Conservation (phyloP, 108 stramenopile genomes). For the Chaetoceros tenuissimus region DNA sequence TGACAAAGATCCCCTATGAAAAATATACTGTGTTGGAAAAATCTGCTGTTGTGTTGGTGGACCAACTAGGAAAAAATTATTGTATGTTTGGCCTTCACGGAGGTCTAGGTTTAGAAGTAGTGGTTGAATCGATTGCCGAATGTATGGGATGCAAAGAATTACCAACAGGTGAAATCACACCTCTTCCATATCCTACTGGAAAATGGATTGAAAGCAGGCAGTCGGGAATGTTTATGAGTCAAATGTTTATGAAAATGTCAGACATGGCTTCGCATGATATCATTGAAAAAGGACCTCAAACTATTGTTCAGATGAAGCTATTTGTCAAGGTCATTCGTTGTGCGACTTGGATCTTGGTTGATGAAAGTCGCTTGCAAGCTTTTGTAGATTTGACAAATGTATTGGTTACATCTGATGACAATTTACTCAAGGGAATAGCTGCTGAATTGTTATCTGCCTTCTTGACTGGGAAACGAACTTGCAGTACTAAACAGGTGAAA, state of each 20-base stretch:
- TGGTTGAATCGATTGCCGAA: not conserved
- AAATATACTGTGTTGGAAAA: not conserved
- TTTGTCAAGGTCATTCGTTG: not conserved
- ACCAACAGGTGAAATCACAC: not conserved
- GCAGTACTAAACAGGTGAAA: not conserved
- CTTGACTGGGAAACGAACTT: not conserved
- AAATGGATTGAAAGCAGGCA: not conserved
- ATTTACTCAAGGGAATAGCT: not conserved
- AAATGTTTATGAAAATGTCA: not conserved
- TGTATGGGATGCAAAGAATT: not conserved
- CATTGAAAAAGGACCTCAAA: not conserved
- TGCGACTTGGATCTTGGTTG: not conserved
- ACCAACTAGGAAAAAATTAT: not conserved
- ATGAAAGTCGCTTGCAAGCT: not conserved
- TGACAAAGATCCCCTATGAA: not conserved
- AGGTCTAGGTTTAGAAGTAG: not conserved
- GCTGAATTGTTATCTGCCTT: not conserved
- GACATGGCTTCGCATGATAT: not conserved
- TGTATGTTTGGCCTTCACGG: not conserved
- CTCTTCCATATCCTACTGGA: not conserved
- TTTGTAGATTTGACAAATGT: not conserved
- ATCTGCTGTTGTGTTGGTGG: not conserved
- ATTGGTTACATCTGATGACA: not conserved
- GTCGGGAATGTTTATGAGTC: not conserved
- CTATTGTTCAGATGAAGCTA: not conserved